phyloP scores from a whole-genome alignment of 2,329 filamentous ascomycete species.

The Periglandula ipomoeae region DNA sequence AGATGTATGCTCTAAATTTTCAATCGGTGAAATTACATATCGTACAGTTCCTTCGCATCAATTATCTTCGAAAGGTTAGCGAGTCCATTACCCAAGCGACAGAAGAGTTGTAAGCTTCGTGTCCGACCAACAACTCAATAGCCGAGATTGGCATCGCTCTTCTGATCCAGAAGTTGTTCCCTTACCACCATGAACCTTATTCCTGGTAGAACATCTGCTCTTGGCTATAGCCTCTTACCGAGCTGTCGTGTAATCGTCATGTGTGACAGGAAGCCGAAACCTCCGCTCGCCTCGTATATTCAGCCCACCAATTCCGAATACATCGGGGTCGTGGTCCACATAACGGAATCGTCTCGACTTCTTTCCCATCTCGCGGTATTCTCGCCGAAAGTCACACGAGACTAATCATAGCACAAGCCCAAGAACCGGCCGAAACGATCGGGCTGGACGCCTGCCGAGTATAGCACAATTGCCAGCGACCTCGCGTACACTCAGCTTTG shows the following conservation, averaged over 20 bases:
- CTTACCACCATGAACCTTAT: neutral
- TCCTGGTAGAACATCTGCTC: neutral
- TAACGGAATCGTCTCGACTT: neutral
- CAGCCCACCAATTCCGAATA: too few relatives aligned
- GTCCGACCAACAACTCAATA: too few relatives aligned
- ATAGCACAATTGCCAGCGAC: neutral
- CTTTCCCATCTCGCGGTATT: neutral
- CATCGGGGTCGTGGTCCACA: neutral
- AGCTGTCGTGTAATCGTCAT: neutral
- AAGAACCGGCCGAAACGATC: neutral
- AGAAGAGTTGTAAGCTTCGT: too few relatives aligned
- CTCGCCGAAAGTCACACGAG: neutral
- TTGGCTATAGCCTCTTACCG: neutral
- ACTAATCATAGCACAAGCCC: neutral
- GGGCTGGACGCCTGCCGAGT: neutral
- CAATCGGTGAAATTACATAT: too few relatives aligned
- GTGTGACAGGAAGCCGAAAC: neutral
- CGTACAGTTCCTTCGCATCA: too few relatives aligned
- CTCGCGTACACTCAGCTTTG: neutral
- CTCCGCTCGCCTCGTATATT: slow-evolving; percentile 3
- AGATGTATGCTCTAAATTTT: too few relatives aligned
- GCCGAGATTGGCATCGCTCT: neutral
- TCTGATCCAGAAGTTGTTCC: neutral
- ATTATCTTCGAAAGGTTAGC: too few relatives aligned
- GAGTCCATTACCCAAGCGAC: too few relatives aligned